phyloP scores from a whole-genome alignment of 2,329 filamentous ascomycete species.

The Diplodia seriata region DNA sequence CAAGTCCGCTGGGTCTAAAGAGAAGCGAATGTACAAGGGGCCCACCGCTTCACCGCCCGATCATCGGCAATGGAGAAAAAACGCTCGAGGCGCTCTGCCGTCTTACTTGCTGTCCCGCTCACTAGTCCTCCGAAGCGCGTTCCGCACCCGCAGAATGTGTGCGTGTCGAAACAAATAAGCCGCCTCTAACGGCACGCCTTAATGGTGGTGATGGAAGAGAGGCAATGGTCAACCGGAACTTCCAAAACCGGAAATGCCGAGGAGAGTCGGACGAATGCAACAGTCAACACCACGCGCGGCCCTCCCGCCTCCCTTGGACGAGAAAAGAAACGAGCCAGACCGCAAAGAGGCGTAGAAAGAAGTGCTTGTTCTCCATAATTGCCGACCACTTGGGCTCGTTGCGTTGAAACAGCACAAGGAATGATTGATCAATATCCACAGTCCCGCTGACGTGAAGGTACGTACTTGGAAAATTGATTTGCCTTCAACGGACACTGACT shows the following conservation, averaged over 20 bases:
- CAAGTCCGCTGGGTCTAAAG: neutral
- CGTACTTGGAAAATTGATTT: neutral
- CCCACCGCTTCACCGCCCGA: neutral
- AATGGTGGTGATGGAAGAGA: neutral
- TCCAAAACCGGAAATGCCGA: neutral
- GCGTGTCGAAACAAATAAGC: neutral
- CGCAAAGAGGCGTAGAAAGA: neutral
- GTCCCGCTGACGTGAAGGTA: neutral
- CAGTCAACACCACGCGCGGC: neutral
- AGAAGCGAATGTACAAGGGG: neutral
- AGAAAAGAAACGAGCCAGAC: neutral
- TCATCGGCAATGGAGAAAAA: neutral
- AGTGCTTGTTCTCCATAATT: slow-evolving; percentile 8
- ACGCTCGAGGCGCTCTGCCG: neutral
- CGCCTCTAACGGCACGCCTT: neutral
- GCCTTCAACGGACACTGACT: neutral
- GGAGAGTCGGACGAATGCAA: neutral
- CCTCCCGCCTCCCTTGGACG: neutral
- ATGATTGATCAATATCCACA: neutral
- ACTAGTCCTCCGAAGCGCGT: neutral
- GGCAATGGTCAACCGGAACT: neutral
- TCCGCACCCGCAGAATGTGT: neutral
- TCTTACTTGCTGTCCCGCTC: neutral
- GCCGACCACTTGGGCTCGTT: neutral
- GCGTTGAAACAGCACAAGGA: neutral